Conservation (phyloP, 164 flowering plant genomes). For the Houttuynia cordata region DNA sequence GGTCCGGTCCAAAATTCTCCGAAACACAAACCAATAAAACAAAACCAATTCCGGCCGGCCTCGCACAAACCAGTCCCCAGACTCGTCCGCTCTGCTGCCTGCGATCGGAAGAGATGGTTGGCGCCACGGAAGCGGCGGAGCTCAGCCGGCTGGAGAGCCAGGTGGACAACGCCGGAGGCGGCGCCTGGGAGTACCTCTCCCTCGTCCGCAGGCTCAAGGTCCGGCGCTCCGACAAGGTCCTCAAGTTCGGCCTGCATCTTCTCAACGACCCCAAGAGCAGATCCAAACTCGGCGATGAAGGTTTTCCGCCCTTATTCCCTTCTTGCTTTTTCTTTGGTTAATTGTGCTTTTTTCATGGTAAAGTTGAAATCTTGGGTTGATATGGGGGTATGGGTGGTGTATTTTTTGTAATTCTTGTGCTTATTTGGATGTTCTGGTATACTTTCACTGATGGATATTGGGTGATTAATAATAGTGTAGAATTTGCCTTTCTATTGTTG, state of each 20-base stretch:
- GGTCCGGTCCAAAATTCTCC: too few relatives aligned
- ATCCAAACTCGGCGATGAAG: conserved; percentile 70
- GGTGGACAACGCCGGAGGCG: conserved; percentile 93
- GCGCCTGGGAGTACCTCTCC: conserved; percentile 91
- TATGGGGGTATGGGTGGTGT: too few relatives aligned
- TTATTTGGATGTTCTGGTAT: neutral
- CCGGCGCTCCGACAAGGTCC: conserved; percentile 77
- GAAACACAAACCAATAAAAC: too few relatives aligned
- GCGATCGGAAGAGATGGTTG: conserved; percentile 92
- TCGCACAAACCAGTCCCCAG: too few relatives aligned
- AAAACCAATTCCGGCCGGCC: too few relatives aligned
- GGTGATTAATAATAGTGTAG: neutral
- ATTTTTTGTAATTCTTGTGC: too few relatives aligned
- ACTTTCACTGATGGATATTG: neutral
- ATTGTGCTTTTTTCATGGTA: neutral
- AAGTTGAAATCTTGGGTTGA: neutral
- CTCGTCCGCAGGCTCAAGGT: conserved; percentile 78
- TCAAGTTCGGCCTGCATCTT: conserved; percentile 62
- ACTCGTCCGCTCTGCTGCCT: too few relatives aligned
- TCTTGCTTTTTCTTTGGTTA: neutral
- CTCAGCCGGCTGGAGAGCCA: conserved; percentile 63
- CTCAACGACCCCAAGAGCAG: conserved; percentile 66
- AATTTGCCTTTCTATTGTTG: neutral
- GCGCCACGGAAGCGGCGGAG: conserved; percentile 54
- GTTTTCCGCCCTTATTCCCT: conserved; percentile 18